Evolutionary conservation across 805 yeast species (phyloP).

Genomic region (Candida krabiensis): DNA sequence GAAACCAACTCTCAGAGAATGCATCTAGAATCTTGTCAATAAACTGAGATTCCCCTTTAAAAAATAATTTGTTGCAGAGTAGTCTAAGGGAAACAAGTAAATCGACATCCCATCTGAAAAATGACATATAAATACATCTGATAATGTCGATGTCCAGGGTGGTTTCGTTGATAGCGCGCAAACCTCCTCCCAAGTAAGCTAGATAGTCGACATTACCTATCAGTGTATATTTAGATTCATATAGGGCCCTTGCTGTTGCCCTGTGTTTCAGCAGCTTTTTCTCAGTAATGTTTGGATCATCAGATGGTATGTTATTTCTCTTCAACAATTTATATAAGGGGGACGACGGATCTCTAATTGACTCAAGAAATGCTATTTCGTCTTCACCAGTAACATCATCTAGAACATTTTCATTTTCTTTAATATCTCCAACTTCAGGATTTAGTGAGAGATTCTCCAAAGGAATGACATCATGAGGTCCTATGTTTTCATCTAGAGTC

Average conservation of each 20-base stretch:
- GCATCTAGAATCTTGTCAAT: conserved; percentile 72
- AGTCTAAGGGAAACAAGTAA: conserved; percentile 56
- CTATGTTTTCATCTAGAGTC: background rate
- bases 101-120: conserved; percentile 46
- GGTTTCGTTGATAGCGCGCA: conserved; percentile 17
- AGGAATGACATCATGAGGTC: background rate
- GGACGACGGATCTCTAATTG: conserved; percentile 9
- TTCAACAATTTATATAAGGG: conserved; percentile 5
- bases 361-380: background rate
- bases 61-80: conserved; percentile 64
- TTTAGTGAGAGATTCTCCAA: no score
- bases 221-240: conserved; percentile 29
- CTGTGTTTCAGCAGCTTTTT: conserved; percentile 10
- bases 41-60: conserved; percentile 82
- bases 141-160: conserved; percentile 38
- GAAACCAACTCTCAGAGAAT: conserved; percentile 65
- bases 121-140: conserved; percentile 45
- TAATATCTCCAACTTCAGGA: no score
- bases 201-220: conserved; percentile 24
- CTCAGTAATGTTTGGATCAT: conserved; percentile 7
- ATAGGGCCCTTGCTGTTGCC: conserved; percentile 33
- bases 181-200: conserved; percentile 28
- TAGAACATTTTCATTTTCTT: background rate
- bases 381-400: background rate
- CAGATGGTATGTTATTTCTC: conserved; percentile 2